phyloP scores from a whole-genome alignment of 2,329 filamentous ascomycete species.

The Fusarium secorum region DNA sequence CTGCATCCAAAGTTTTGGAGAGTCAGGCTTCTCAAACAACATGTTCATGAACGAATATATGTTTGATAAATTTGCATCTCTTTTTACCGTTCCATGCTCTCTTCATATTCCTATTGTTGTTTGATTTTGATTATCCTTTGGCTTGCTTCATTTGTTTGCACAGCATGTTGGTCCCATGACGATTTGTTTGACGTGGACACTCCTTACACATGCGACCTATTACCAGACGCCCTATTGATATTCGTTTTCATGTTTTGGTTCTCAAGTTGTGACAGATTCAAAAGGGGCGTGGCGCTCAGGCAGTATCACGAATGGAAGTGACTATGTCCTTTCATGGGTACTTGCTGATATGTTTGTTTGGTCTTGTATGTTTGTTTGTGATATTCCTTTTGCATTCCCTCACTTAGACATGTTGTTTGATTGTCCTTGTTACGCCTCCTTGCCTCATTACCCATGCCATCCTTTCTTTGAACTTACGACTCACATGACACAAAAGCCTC shows the following conservation, averaged over 20 bases:
- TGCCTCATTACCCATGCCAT: background rate
- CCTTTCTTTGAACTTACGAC: constrained; percentile 7
- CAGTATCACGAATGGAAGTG: background rate
- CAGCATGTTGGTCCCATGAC: background rate
- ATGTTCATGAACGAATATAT: background rate
- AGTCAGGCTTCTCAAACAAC: background rate
- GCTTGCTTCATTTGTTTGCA: constrained; percentile 1
- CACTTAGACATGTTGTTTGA: background rate
- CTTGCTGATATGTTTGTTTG: background rate
- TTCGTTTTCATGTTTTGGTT: background rate
- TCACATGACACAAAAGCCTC: constrained; percentile 12
- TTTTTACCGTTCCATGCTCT: background rate
- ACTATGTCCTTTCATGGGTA: constrained; percentile 3
- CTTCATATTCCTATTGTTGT: background rate
- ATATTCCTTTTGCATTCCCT: background rate
- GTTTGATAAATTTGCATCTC: background rate
- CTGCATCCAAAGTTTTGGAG: background rate
- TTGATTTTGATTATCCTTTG: constrained; percentile 29
- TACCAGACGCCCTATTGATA: background rate
- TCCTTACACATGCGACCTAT: background rate
- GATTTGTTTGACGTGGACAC: background rate
- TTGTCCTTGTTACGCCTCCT: background rate
- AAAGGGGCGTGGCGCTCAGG: background rate
- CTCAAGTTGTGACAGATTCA: background rate
- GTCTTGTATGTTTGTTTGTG: background rate